Evolutionary conservation across 495 filamentous ascomycete genomes (phyloP), one percentile per base, ranked within the genome.

Genomic region (Neurospora tetraspora): DNA sequence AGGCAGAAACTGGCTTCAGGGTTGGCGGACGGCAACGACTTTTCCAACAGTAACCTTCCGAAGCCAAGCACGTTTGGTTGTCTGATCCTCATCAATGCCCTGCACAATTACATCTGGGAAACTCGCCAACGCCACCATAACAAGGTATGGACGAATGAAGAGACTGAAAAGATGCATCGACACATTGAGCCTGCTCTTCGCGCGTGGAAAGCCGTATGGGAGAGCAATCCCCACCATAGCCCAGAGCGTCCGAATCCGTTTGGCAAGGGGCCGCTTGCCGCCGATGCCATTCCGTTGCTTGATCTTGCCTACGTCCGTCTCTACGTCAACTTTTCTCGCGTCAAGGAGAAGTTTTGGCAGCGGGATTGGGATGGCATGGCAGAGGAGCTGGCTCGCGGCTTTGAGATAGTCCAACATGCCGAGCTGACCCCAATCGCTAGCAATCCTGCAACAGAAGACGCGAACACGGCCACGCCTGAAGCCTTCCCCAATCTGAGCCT

Each of bases 51-150:
- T 71, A 88, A 94, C 69, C 83, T 97, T 71, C 53, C 53, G 27
- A 90, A 89, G 73, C 94, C 94, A 3, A 98, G 96, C 81, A 96
- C 94, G 7, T 97, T 97, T 77, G 96, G 96, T 27, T 98, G 96
- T 81, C 83, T 98, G 18, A 88, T 97, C 12, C 85, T 99, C 70
- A 98, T 99, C 78, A 96, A 97, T 80, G 95, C 96, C 2, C 83
- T 99, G 36, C 96, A 99, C 81, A 97, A 97, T 74, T 98, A 98
- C 80, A 97, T 98, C 61, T 98, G 96, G 96, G 95, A 98, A 82
- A 97, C 94, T 2, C 88, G 96, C 45, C 94, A 97, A 80, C 85
- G 94, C 42, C 95, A 98, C 77, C 90, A 94, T 77, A 94, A 92
- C 72, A 90, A 94, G 73, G 88, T 93, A 73, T 98, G 95, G 95